Conservation (phyloP, 2,329 filamentous ascomycete genomes). For the Aspergillus sp. region DNA sequence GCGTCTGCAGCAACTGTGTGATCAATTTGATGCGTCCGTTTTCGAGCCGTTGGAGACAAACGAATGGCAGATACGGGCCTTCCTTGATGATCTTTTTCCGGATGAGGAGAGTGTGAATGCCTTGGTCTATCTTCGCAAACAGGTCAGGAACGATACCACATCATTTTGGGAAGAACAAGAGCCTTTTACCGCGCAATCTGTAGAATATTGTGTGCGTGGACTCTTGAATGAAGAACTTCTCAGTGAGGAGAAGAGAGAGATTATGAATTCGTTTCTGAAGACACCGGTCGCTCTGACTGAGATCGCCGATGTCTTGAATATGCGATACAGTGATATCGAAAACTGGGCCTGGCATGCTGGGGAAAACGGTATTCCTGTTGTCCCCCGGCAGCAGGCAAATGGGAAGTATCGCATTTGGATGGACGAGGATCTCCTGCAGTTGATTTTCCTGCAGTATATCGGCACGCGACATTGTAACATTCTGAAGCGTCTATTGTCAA, state of each 20-base stretch:
- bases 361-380: conserved; percentile 44
- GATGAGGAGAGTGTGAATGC: conserved; percentile 24
- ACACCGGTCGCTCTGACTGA: conserved; percentile 44
- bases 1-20: conserved; percentile 38
- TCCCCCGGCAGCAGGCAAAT: conserved; percentile 46
- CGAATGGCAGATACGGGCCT: conserved; percentile 32
- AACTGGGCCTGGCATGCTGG: conserved; percentile 49
- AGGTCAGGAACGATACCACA: background rate
- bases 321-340: conserved; percentile 44
- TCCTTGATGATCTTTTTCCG: conserved; percentile 35
- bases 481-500: conserved; percentile 19
- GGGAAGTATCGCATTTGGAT: conserved; percentile 51
- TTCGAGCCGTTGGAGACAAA: conserved; percentile 40
- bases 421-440: conserved; percentile 50
- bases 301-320: conserved; percentile 48
- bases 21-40: conserved; percentile 44
- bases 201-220: conserved; percentile 41
- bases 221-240: conserved; percentile 46
- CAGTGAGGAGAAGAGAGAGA: conserved; percentile 46
- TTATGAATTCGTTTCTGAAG: conserved; percentile 43
- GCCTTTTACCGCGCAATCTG: conserved; percentile 35
- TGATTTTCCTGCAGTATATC: conserved; percentile 50
- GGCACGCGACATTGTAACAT: conserved; percentile 39
- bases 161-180: conserved; percentile 19
- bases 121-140: conserved; percentile 2